Evolutionary conservation across 352 stramenopile genomes (phyloP).

Genomic region (Plasmopara halstedii): DNA sequence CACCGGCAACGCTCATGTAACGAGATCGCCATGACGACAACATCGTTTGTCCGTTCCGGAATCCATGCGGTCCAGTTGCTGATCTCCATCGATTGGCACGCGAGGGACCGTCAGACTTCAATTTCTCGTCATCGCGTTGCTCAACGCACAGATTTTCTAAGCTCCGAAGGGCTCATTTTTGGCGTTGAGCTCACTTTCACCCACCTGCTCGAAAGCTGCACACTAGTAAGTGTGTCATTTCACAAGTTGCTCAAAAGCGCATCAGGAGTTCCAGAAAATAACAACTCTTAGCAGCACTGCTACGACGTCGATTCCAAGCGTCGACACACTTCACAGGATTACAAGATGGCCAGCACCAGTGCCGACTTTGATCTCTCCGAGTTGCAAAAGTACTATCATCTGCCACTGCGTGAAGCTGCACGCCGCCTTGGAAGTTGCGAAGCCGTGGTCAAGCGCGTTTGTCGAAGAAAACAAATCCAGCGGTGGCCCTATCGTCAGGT

Average conservation of each 20-base stretch:
- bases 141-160: constrained; percentile 14
- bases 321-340: constrained; percentile 1
- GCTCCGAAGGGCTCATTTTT: constrained; percentile 19
- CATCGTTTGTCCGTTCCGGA: background rate
- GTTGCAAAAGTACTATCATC: constrained; percentile 81
- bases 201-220: constrained; percentile 17
- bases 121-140: constrained; percentile 23
- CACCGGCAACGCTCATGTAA: background rate
- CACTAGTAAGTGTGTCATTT: constrained; percentile 18
- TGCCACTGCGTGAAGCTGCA: constrained; percentile 71
- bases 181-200: constrained; percentile 12
- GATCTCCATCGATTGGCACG: constrained; percentile 26
- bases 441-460: constrained; percentile 77
- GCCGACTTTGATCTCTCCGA: constrained; percentile 74
- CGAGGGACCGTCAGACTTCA: constrained; percentile 16
- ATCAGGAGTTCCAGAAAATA: constrained; percentile 8
- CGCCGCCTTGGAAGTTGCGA: constrained; percentile 67
- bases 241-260: constrained; percentile 25
- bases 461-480: constrained; percentile 70
- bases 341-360: constrained; percentile 34
- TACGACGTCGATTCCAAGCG: background rate
- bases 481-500: constrained; percentile 82
- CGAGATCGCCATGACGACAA: background rate
- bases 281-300: constrained; percentile 1
- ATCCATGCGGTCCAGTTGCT: background rate